Evolutionary conservation across 768 basidiomycete genomes (phyloP), one percentile per base, ranked within the genome.

Genomic region (Pisolithus marmoratus): DNA sequence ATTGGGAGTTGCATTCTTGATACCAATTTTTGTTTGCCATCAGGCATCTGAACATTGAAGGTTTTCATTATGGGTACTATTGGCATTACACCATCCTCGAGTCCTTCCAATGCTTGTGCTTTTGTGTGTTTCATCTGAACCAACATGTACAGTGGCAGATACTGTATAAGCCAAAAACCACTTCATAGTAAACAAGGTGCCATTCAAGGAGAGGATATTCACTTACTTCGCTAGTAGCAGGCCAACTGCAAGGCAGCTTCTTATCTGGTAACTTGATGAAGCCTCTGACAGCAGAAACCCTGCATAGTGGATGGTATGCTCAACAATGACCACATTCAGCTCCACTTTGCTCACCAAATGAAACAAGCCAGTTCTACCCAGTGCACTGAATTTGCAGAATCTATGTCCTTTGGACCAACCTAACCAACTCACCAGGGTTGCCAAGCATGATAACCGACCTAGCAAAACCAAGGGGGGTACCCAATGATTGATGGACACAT

Each of bases 321-420:
- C 93, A 15, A 91, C 87, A 60, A 87, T 90, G 54, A 93, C 90
- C 59, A 93, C 85, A 58, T 90, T 90, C 60, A 92, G 88, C 63
- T 95, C 93, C 12, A 93, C 89, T 66, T 94, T 92, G 60, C 84
- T 87, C 3, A 86, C 84, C 12, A 84, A 84, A 27, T 87, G 80
- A n/a, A 26, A 90, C 88, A 7, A 90, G 75, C 87, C 88, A 89
- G 61, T 90, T 88, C 84, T 89, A 55, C 20, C 23, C 24, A 24
- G 15, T 27, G 36, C 42, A 34, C 29, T 24, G 29, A 4, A 17
- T 57, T 29, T 58, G 37, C 12, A 38, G 14, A 6, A 47, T 29
- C 56, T 5, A 19, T 46, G 46, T 46, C 6, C 46, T 8, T 19
- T 42, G 19, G 14, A n/a, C n/a, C n/a, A n/a, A n/a, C 12, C 15